Evolutionary conservation across 108 stramenopile species (phyloP).

Genomic region (Cyclotella baltica): DNA sequence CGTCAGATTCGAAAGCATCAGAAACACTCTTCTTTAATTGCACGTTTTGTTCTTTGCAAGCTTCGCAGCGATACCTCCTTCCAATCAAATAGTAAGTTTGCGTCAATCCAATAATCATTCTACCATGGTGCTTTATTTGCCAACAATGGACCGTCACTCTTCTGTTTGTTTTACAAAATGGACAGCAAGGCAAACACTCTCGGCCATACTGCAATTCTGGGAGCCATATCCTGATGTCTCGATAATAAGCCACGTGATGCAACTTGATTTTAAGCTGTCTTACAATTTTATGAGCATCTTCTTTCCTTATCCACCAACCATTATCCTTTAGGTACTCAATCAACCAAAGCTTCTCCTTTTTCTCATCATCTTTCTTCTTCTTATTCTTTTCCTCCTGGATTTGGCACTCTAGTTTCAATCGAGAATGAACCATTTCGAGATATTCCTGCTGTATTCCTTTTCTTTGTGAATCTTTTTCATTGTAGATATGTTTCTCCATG

Average conservation of each 20-base stretch:
- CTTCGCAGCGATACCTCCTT: neutral
- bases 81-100: neutral
- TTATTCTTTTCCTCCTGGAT: neutral
- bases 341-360: neutral
- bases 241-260: neutral
- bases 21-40: neutral
- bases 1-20: neutral
- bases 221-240: neutral
- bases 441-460: neutral
- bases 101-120: neutral
- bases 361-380: neutral
- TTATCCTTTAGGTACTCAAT: conserved; percentile 2
- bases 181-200: neutral
- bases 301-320: conserved; percentile 12
- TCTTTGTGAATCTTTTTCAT: neutral
- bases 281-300: neutral
- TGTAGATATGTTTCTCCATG: neutral
- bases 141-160: neutral
- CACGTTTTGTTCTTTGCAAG: neutral
- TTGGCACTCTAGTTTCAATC: neutral
- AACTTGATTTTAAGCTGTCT: neutral
- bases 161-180: neutral
- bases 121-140: neutral
- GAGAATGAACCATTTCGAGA: neutral
- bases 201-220: neutral